Evolutionary conservation across 2,329 filamentous ascomycete genomes (phyloP), one percentile per base, ranked within the genome.

Genomic region (Microdochium trichocladiopsis): DNA sequence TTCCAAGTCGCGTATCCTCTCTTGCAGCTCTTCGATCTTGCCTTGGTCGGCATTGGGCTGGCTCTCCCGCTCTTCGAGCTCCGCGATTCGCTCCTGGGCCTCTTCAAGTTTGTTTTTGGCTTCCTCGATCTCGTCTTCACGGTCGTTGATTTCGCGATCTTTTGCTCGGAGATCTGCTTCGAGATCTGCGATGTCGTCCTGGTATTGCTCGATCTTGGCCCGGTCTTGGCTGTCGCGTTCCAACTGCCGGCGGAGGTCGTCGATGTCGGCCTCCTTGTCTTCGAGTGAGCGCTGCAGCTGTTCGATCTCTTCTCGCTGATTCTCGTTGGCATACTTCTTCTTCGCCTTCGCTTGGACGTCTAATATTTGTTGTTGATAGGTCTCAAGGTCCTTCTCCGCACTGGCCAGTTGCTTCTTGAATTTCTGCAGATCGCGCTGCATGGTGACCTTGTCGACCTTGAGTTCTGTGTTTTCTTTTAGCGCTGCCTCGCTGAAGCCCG

Each of bases 381-480:
- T 79, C 64, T 96, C 92, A 2, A 97, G 78, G 55, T 96, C 90
- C 58, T 84, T 86, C 72, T 97, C 92, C 3, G 93, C 92, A 22
- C 84, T 80, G 21, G 82, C 82, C 11, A 99, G 76, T 41, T 87
- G 86, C 67, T 96, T 97, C 66, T 88, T 89, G 72, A 93, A 94
- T 58, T 85, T 84, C 59, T 88, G 83, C 18, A 99, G 78, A 61
- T 99, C 94, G 55, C 86, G 83, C 65, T 94, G 86, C 82, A 97
- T 88, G 0, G 90, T 93, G 55, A 95, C 83, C 65, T 90, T 90
- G 70, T 94, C 64, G 53, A 96, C 91, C 69, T 97, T 97, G 51
- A 99, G 82, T 58, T 95, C 92, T 3, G 94, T 95, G 65, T 99
- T 99, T 70, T 99, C 94, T 65, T 89, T 90, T 25, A 99, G 74